Evolutionary conservation across 1,284 basidiomycete species (phyloP).

Genomic region (Boletus sp.): DNA sequence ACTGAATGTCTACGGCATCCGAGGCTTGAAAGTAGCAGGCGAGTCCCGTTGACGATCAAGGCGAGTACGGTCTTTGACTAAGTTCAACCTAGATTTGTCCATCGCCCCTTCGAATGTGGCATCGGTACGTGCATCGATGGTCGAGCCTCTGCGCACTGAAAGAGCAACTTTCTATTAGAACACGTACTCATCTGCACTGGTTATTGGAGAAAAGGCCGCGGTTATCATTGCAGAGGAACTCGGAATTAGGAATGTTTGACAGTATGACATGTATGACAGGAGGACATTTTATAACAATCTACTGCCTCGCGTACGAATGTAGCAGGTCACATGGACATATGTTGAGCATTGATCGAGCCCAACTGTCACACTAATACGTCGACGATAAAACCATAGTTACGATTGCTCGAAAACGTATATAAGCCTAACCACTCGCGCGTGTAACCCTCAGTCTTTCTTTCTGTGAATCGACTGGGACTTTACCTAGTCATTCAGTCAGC

Average conservation of each 20-base stretch:
- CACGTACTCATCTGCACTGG: constrained; percentile 24
- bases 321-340: neutral
- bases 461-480: neutral
- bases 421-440: neutral
- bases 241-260: constrained; percentile 17
- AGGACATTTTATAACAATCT: neutral
- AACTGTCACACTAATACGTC: neutral
- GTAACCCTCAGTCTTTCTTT: neutral
- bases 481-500: neutral
- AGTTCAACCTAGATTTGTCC: constrained; percentile 33
- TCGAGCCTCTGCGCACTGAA: constrained; percentile 5
- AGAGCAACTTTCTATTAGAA: constrained; percentile 14
- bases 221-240: constrained; percentile 23
- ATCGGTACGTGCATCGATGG: constrained; percentile 17
- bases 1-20: constrained; percentile 63
- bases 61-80: neutral
- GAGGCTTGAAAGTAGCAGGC: constrained; percentile 57
- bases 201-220: constrained; percentile 29
- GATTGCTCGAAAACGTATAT: neutral
- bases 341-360: neutral
- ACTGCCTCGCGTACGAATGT: neutral
- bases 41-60: neutral
- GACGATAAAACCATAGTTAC: neutral
- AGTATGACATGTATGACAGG: neutral
- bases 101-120: constrained; percentile 35